Conservation (phyloP, 164 flowering plant species). For the Tetracentron sinense region DNA sequence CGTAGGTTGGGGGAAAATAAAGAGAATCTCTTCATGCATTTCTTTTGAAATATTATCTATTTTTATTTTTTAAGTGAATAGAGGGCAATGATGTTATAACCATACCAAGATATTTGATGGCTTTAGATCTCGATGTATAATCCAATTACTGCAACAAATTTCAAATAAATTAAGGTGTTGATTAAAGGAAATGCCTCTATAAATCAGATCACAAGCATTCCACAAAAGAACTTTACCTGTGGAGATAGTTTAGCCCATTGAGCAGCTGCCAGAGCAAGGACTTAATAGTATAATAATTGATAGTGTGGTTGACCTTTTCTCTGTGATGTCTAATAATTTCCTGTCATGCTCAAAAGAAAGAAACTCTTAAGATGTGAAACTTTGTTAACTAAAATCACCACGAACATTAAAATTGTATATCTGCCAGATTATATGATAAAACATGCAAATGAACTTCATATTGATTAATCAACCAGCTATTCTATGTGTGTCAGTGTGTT, state of each 20-base stretch:
- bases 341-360: constrained; percentile 27
- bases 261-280: constrained; percentile 97
- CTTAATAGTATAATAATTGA: constrained; percentile 85
- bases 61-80: too few species aligned
- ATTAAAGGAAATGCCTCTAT: neutral
- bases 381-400: neutral
- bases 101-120: constrained; percentile 94
- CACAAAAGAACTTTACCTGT: constrained; percentile 43
- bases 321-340: constrained; percentile 96
- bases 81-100: constrained; percentile 4
- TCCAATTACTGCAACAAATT: constrained; percentile 78
- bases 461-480: too few species aligned
- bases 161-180: neutral
- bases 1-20: neutral
- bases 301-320: constrained; percentile 71
- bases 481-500: too few species aligned
- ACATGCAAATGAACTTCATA: too few species aligned
- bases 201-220: neutral
- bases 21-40: too few species aligned
- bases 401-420: neutral
- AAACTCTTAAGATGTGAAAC: constrained; percentile 2
- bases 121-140: constrained; percentile 93
- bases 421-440: too few species aligned
- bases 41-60: too few species aligned
- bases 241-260: constrained; percentile 95